A percentile compares a stretch with the other conserved stretches of the same genome.
phyloP scores from a whole-genome alignment of 805 yeast genomes.

The Ogataea dorogensis region DNA sequence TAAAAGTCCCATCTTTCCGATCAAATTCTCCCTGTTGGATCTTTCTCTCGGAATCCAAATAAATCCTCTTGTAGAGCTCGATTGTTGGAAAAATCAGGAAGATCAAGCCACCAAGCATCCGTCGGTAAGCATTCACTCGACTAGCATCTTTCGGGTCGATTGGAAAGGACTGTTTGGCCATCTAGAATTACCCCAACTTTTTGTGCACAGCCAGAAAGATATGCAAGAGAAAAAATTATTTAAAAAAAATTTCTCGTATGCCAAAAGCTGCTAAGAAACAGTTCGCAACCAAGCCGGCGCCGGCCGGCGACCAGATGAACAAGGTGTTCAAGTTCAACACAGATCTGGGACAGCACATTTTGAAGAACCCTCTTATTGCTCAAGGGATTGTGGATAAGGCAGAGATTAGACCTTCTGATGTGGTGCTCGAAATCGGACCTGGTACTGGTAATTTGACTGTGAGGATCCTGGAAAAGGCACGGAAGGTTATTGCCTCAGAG shows the following conservation, averaged over 20 bases:
- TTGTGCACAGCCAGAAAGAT: conserved; percentile 47
- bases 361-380: conserved; percentile 94
- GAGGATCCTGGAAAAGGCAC: conserved; percentile 85
- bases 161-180: background rate
- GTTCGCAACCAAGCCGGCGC: conserved; percentile 51
- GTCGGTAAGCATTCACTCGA: conserved; percentile 28
- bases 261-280: conserved; percentile 65
- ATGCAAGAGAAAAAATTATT: conserved; percentile 46
- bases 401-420: conserved; percentile 85
- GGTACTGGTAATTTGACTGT: conserved; percentile 99
- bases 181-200: conserved; percentile 10
- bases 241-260: conserved; percentile 37
- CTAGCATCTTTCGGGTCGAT: conserved; percentile 22
- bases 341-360: conserved; percentile 93
- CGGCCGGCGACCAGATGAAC: conserved; percentile 64
- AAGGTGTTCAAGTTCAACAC: conserved; percentile 96
- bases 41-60: conserved; percentile 42
- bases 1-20: conserved; percentile 43
- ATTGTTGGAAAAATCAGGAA: conserved; percentile 30
- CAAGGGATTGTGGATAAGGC: conserved; percentile 99
- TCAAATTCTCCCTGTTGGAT: conserved; percentile 45
- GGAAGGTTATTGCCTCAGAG: conserved; percentile 93
- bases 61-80: conserved; percentile 34
- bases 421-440: conserved; percentile 95
- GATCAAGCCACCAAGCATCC: conserved; percentile 33